Evolutionary conservation across 352 stramenopile genomes (phyloP).

Genomic region (Blastocystis sp.): DNA sequence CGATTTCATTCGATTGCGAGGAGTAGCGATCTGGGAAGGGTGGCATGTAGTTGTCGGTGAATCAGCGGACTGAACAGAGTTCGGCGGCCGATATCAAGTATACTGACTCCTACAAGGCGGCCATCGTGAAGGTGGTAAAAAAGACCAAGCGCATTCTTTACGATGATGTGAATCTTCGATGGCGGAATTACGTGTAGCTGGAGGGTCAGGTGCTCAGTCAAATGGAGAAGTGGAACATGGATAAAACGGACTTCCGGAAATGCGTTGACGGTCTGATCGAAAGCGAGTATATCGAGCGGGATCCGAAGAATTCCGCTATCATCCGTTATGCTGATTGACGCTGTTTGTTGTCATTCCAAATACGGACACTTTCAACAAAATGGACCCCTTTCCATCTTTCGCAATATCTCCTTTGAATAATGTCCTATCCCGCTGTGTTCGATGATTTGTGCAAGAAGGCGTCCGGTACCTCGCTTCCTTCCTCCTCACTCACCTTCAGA

Average conservation of each 20-base stretch:
- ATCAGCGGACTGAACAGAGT: background rate
- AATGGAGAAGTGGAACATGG: constrained; percentile 24
- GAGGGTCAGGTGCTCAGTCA: background rate
- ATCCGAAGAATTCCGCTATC: background rate
- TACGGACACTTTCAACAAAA: background rate
- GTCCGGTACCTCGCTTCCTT: background rate
- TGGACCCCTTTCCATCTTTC: background rate
- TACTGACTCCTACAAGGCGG: constrained; percentile 7
- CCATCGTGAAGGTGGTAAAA: background rate
- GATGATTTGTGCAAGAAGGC: constrained; percentile 22
- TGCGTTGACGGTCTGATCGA: background rate
- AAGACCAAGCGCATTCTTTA: background rate
- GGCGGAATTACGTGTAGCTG: background rate
- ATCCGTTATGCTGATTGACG: background rate
- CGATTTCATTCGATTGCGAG: background rate
- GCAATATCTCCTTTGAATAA: background rate
- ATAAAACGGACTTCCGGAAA: background rate
- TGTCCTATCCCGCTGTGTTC: background rate
- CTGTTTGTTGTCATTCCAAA: background rate
- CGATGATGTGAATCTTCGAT: background rate
- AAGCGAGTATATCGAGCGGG: constrained; percentile 15
- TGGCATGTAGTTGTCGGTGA: background rate
- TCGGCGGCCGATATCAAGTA: background rate
- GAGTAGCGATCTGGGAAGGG: background rate
- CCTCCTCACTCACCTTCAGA: background rate